These are phyloP conservation scores for Arxiozyma slooffiae DNA, from an alignment of 1,139 yeast genomes.

Conservation along the genomic window DNA sequence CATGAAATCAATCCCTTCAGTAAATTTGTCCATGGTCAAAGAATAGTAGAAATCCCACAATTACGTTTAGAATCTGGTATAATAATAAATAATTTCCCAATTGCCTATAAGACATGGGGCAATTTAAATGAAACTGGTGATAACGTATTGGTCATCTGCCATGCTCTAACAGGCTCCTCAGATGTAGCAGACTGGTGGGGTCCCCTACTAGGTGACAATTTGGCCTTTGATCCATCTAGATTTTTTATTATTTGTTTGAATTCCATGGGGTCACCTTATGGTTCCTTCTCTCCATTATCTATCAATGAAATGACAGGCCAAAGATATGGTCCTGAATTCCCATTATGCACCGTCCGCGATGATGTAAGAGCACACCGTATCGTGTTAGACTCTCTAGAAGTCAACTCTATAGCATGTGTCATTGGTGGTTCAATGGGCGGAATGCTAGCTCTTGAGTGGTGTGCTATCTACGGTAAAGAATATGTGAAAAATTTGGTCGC, in stretches of 20 bases:
- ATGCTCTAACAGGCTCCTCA: slow-evolving; percentile 90
- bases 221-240: slow-evolving; percentile 83
- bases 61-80: slow-evolving; percentile 78
- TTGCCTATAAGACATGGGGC: slow-evolving; percentile 97
- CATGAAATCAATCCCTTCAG: slow-evolving; percentile 51
- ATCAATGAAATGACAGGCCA: slow-evolving; percentile 61
- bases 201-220: slow-evolving; percentile 73
- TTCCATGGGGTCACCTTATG: slow-evolving; percentile 91
- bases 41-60: slow-evolving; percentile 69
- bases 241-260: slow-evolving; percentile 82
- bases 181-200: slow-evolving; percentile 99
- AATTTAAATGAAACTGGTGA: slow-evolving; percentile 52
- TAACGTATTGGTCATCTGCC: slow-evolving; percentile 81
- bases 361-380: slow-evolving; percentile 74
- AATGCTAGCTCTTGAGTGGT: slow-evolving; percentile 88
- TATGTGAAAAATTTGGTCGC: slow-evolving; percentile 72
- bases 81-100: slow-evolving; percentile 60
- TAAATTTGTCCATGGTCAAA: slow-evolving; percentile 67
- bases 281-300: slow-evolving; percentile 86
- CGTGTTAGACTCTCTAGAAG: slow-evolving; percentile 63
- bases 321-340: slow-evolving; percentile 89
- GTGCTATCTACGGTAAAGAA: slow-evolving; percentile 54
- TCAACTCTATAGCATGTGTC: slow-evolving; percentile 67
- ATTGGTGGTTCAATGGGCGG: slow-evolving; percentile 99
- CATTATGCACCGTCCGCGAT: slow-evolving; percentile 83